These are phyloP conservation scores for Pythium pyrilobum DNA, from an alignment of 352 stramenopile species.

Conservation along the genomic window DNA sequence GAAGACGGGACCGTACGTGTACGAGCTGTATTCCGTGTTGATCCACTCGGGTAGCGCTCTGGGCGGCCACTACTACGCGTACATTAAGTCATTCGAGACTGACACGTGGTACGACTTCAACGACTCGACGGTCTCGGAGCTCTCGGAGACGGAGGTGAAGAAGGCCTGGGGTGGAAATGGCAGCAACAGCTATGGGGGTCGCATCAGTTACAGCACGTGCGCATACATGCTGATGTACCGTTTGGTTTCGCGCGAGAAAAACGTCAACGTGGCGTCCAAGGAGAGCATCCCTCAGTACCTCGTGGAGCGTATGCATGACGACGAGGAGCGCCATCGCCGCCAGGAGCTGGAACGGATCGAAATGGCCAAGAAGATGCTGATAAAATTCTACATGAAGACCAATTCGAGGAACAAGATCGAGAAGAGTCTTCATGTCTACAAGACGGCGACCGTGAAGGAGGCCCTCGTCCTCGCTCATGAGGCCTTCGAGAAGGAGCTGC, in stretches of 20 bases:
- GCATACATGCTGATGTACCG: slow-evolving; percentile 93
- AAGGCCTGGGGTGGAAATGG: slow-evolving; percentile 63
- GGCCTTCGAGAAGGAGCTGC: slow-evolving; percentile 55
- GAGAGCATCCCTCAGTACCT: slow-evolving; percentile 66
- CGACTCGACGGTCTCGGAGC: slow-evolving; percentile 73
- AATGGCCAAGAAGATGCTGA: slow-evolving; percentile 65
- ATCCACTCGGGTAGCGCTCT: slow-evolving; percentile 91
- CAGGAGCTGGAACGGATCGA: slow-evolving; percentile 66
- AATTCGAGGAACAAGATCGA: slow-evolving; percentile 56
- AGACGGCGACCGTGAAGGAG: slow-evolving; percentile 57
- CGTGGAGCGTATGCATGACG: slow-evolving; percentile 53
- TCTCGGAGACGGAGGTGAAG: slow-evolving; percentile 70
- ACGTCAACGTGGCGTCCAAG: slow-evolving; percentile 55
- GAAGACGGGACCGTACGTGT: slow-evolving; percentile 66
- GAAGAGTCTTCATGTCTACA: slow-evolving; percentile 72
- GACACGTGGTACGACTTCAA: slow-evolving; percentile 89
- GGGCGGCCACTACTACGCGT: slow-evolving; percentile 92
- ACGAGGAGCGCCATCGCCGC: slow-evolving; percentile 51
- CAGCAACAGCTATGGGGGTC: slow-evolving; percentile 24
- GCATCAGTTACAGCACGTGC: slow-evolving; percentile 63
- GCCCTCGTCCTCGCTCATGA: slow-evolving; percentile 36
- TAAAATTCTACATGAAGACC: slow-evolving; percentile 82
- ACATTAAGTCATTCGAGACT: slow-evolving; percentile 86
- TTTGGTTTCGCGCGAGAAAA: slow-evolving; percentile 56
- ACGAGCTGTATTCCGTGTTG: slow-evolving; percentile 91